Percentiles rank a stretch among this genome's conserved stretches.
Evolutionary conservation across 2,329 filamentous ascomycete genomes (phyloP).

Genomic region (Fusarium concolor): DNA sequence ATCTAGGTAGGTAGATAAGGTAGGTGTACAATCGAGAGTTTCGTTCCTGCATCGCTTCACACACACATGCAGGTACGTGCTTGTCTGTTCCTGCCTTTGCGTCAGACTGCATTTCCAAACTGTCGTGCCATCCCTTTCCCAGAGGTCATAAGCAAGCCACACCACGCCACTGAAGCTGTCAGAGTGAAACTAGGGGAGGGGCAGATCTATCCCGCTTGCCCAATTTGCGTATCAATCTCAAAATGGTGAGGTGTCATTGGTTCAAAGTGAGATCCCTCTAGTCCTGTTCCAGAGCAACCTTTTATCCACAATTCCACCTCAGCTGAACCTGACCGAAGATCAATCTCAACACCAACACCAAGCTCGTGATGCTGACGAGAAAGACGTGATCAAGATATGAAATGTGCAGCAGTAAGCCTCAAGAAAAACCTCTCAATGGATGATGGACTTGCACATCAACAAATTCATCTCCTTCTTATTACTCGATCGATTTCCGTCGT

Average conservation of each 20-base stretch:
- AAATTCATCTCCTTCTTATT: neutral
- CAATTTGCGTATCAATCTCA: constrained; percentile 20
- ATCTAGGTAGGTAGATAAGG: too few relatives aligned
- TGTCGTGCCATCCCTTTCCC: constrained; percentile 27
- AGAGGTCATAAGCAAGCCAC: constrained; percentile 29
- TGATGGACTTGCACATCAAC: neutral
- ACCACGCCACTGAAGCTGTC: constrained; percentile 22
- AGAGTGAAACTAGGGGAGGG: constrained; percentile 16
- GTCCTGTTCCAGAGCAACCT: constrained; percentile 1
- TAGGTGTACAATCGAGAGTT: neutral
- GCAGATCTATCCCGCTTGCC: constrained; percentile 26
- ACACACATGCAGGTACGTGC: constrained; percentile 8
- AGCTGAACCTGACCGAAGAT: neutral
- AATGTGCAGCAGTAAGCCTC: neutral
- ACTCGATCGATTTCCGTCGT: neutral
- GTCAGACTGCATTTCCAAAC: neutral
- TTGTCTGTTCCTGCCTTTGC: constrained; percentile 22
- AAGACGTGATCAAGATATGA: constrained; percentile 1
- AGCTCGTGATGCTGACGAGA: neutral
- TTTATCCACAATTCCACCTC: constrained; percentile 5
- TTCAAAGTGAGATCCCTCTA: neutral
- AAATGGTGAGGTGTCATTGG: constrained; percentile 18
- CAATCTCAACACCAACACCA: constrained; percentile 6
- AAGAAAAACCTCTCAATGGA: too few relatives aligned
- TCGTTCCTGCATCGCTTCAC: neutral